A percentile compares a stretch with the other conserved stretches of the same genome.
These are phyloP conservation scores for Vaccinium darrowii DNA, from an alignment of 148 eudicot species.

Conservation along the genomic window DNA sequence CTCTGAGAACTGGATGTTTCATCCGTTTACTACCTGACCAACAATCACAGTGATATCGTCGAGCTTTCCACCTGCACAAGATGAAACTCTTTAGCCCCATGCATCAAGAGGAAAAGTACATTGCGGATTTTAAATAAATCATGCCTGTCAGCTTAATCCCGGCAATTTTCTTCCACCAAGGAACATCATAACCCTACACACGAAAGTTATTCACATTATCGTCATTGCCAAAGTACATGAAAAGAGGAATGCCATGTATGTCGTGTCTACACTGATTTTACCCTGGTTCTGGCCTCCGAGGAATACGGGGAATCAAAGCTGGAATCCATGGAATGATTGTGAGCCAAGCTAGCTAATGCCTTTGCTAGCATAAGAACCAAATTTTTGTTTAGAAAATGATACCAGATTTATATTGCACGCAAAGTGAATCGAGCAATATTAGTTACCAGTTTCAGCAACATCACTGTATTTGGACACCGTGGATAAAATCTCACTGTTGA, in stretches of 20 bases:
- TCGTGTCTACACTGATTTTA: conserved; percentile 17
- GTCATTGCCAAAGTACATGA: neutral
- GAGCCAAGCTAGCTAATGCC: conserved; percentile 86
- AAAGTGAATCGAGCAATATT: neutral
- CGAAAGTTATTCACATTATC: neutral
- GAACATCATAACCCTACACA: conserved; percentile 71
- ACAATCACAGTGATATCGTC: conserved; percentile 90
- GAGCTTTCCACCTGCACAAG: conserved; percentile 78
- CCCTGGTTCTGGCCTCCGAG: conserved; percentile 76
- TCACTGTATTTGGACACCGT: conserved; percentile 43
- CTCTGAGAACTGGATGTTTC: conserved; percentile 5
- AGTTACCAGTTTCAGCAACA: conserved; percentile 70
- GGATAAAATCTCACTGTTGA: conserved; percentile 60
- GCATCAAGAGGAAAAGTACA: neutral
- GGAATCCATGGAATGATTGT: conserved; percentile 61
- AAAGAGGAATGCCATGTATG: neutral
- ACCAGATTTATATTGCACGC: neutral
- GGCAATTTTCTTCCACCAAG: conserved; percentile 70
- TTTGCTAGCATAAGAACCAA: conserved; percentile 62
- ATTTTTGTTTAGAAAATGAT: neutral
- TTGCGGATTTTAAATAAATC: neutral
- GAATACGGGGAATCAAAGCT: conserved; percentile 84
- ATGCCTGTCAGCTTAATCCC: conserved; percentile 85
- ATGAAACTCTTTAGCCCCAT: neutral
- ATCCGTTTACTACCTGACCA: conserved; percentile 49